Base-by-base conservation (phyloP, 768 basidiomycete species). In the Suillus luteus region DNA sequence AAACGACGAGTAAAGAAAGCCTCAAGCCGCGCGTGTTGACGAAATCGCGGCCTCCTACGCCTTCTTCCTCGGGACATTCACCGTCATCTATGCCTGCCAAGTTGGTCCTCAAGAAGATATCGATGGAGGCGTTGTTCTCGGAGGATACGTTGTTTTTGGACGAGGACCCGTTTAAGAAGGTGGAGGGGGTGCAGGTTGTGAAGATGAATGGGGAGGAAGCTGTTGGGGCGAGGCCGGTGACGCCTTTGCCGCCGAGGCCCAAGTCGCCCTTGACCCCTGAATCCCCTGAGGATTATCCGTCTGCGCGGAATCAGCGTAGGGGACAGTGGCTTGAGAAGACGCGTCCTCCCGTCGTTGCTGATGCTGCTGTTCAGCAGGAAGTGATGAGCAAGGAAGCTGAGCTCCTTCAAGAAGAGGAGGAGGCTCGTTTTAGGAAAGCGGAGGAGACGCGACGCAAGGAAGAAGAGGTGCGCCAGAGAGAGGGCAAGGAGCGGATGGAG, bases 141-240 rank as follows among this genome's bases (percentile, higher is more conserved):
- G 71, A 68, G 60, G 66, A 71, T 46, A 65, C 72, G 19, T 62
- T 76, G 3, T 64, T 75, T 59, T 65, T 75, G n/a, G 75, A 76
- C 12, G 68, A 69, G 12, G 75, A 75, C 22, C 75, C 87, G 4
- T 88, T 88, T 72, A 86, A 86, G 11, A 82, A 81, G 68, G 74
- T 71, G 0, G 81, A 82, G 46, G 85, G 84, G 19, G 85, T 88
- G 9, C 82, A 70, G 68, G 71, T 88, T 77, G 40, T 85, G 43
- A 76, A 73, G 38, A 55, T 66, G 51, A 19, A 3, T 12, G 27
- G 27, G 10, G 52, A 68, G 65, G 52, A 33, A 24, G 11, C 49
- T 64, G 3, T 55, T 52, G 0, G 67, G 68, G 2, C 62, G 37
- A 40, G 65, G 52, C 44, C 35, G 14, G 22, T 5, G 37, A 55